Evolutionary conservation across 2,329 filamentous ascomycete species (phyloP), one percentile per base, ranked within the genome.

Genomic region (Colletotrichum simmondsii): DNA sequence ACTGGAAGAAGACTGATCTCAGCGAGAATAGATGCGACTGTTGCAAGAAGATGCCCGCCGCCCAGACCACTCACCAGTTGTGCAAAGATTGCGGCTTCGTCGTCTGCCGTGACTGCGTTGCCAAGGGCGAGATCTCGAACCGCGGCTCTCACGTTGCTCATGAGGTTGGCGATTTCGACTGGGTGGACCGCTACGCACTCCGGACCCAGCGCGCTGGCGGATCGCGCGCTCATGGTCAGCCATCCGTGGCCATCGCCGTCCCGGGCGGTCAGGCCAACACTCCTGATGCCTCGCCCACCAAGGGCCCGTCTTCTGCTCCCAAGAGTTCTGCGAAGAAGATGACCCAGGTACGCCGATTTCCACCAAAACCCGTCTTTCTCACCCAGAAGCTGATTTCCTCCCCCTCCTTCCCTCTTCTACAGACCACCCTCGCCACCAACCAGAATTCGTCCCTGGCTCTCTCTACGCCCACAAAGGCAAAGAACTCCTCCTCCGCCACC

Each of bases 41-140:
- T 52, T 63, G 60, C 28, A 22, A 63, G 4, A n/a, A 35, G 46
- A n/a, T 24, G 6, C 26, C 46, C 14, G 28, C 8, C 46, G 46
- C 49, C 12, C 60, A 35, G 46, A 19, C 52, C 46, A 7, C 30
- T 22, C 60, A 53, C 8, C 60, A 63, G 28, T 32, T 24, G 28
- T 63, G 60, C n/a, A 49, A 2, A 4, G 42, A 8, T 2, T 63
- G 60, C 60, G 26, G n/a, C 19, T 10, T 53, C n/a, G n/a, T 42
- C 42, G 52, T 63, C 60, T 63, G 60, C 46, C 60, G 46, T 4
- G 60, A 52, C 28, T 63, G 60, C 24, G 28, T 63, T 30, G 42
- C n/a, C 4, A 26, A 46, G 19, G 60, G 60, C n/a, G 28, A 53
- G n/a, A 53, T 63, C 26, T 32, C 19, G 19, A 26, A 24, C 12